Conservation (phyloP, 768 basidiomycete genomes). For the Mycena crocata region DNA sequence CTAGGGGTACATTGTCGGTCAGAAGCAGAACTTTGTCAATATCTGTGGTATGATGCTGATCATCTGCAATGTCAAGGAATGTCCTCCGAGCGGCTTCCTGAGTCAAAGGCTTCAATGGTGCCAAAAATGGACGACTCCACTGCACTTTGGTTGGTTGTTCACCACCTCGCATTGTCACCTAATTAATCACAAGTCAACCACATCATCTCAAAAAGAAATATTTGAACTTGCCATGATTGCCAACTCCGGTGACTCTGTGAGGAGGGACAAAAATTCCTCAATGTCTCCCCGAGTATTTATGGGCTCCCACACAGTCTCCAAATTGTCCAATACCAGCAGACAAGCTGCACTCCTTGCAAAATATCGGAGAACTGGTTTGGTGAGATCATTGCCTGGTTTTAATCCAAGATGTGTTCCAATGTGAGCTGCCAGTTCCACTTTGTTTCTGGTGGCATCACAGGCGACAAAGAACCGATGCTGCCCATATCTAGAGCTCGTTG, state of each 20-base stretch:
- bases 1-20: no score
- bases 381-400: background rate
- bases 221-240: conserved; percentile 6
- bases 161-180: background rate
- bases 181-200: background rate
- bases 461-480: background rate
- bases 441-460: background rate
- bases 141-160: background rate
- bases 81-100: background rate
- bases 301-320: conserved; percentile 17
- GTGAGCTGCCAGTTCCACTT: no score
- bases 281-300: background rate
- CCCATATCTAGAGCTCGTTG: background rate
- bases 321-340: conserved; percentile 12
- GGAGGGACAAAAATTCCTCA: background rate
- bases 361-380: background rate
- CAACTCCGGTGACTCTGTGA: background rate
- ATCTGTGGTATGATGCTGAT: background rate
- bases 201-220: background rate
- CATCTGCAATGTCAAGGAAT: background rate
- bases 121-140: background rate
- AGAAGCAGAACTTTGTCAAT: background rate
- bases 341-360: background rate
- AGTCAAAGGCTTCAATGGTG: background rate
- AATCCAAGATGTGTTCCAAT: conserved; percentile 6